These are phyloP conservation scores for Penicillium coffeae DNA, from an alignment of 495 filamentous ascomycete species.

Conservation along the genomic window DNA sequence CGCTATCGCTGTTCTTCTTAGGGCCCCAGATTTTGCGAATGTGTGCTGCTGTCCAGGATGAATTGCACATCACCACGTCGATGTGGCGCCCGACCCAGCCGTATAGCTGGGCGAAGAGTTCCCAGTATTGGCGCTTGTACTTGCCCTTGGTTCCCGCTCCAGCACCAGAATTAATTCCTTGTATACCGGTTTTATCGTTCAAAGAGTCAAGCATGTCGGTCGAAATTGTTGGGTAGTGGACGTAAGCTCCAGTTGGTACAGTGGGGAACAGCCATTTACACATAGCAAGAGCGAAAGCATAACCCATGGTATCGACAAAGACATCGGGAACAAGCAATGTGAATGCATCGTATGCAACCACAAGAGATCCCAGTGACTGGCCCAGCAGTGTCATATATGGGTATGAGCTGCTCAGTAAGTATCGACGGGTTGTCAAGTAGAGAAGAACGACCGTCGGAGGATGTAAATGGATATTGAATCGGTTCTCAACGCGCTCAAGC, in stretches of 20 bases:
- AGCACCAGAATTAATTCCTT: slow-evolving; percentile 79
- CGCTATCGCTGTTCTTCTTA: slow-evolving; percentile 21
- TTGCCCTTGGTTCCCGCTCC: slow-evolving; percentile 64
- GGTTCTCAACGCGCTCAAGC: slow-evolving; percentile 72
- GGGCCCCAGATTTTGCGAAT: slow-evolving; percentile 74
- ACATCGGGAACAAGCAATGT: slow-evolving; percentile 85
- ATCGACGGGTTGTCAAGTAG: slow-evolving; percentile 82
- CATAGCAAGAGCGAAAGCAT: slow-evolving; percentile 82
- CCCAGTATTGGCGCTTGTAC: slow-evolving; percentile 79
- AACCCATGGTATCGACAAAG: slow-evolving; percentile 97
- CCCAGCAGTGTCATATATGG: slow-evolving; percentile 93
- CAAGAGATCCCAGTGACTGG: slow-evolving; percentile 80
- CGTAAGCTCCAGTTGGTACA: slow-evolving; percentile 87
- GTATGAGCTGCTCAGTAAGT: slow-evolving; percentile 77
- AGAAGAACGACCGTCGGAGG: slow-evolving; percentile 79
- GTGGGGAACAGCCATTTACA: slow-evolving; percentile 75
- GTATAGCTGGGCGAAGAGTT: slow-evolving; percentile 76
- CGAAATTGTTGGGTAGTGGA: slow-evolving; percentile 97
- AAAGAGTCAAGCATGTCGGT: slow-evolving; percentile 94
- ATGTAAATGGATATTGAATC: slow-evolving; percentile 91
- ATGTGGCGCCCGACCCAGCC: slow-evolving; percentile 72
- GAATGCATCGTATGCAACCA: slow-evolving; percentile 92
- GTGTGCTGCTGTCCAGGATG: slow-evolving; percentile 85
- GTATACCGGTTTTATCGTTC: slow-evolving; percentile 57
- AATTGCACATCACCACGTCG: slow-evolving; percentile 96